phyloP scores from a whole-genome alignment of 805 yeast species.

The Lipomyces chichibuensis region DNA sequence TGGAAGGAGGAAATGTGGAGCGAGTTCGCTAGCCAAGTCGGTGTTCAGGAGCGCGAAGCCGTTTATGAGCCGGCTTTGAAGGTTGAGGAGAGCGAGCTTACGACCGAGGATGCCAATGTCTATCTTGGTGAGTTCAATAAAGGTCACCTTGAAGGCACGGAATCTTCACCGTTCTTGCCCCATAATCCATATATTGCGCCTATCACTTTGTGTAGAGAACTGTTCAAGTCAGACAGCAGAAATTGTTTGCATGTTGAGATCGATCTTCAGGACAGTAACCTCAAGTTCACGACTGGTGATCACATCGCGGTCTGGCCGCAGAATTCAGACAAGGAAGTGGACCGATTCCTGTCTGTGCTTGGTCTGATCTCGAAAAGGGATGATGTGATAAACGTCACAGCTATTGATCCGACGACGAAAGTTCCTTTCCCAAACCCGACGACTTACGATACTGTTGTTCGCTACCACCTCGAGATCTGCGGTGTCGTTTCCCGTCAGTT shows the following conservation, averaged over 20 bases:
- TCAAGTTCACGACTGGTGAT: constrained; percentile 92
- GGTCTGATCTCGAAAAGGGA: constrained; percentile 58
- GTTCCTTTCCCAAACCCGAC: constrained; percentile 60
- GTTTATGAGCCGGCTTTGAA: constrained; percentile 70
- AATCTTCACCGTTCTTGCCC: constrained; percentile 67
- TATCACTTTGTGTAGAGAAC: constrained; percentile 62
- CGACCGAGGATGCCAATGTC: constrained; percentile 51
- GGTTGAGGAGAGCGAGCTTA: constrained; percentile 39
- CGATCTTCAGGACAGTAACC: constrained; percentile 71
- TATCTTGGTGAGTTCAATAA: constrained; percentile 82
- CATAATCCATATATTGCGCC: constrained; percentile 82
- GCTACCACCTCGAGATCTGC: constrained; percentile 85
- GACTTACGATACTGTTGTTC: constrained; percentile 82
- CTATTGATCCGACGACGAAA: constrained; percentile 60
- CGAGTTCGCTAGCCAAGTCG: constrained; percentile 61
- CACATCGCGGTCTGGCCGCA: constrained; percentile 95
- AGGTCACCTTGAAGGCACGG: constrained; percentile 51
- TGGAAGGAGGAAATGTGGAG: constrained; percentile 87
- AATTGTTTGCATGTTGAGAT: constrained; percentile 90
- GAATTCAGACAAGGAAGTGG: constrained; percentile 74
- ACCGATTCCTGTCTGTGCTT: constrained; percentile 65
- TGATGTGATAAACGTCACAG: constrained; percentile 62
- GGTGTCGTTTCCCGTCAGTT: constrained; percentile 94
- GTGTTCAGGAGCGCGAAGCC: constrained; percentile 78
- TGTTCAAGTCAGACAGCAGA: constrained; percentile 64